Conservation (phyloP, 345 rosid species). For the Kernera saxatilis region DNA sequence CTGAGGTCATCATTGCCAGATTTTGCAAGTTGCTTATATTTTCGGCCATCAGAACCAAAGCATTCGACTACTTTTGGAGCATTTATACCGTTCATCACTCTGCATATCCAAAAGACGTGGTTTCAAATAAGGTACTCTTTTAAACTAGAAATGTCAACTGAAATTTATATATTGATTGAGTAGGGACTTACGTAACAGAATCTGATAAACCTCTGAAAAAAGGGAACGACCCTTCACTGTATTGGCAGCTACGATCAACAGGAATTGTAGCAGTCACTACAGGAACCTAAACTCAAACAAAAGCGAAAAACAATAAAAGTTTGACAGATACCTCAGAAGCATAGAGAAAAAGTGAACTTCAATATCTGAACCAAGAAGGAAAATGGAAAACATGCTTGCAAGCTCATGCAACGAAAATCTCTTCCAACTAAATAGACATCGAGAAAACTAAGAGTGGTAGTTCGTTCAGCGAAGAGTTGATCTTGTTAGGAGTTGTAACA, state of each 20-base stretch:
- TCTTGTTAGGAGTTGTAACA: constrained; percentile 1
- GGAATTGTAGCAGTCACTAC: constrained; percentile 84
- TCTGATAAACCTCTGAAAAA: constrained; percentile 77
- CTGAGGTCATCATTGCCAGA: constrained; percentile 97
- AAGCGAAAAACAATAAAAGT: constrained; percentile 13
- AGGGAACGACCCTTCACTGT: constrained; percentile 81
- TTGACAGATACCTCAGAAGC: background rate
- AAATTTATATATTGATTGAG: constrained; percentile 6
- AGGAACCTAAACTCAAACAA: constrained; percentile 61
- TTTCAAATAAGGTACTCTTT: constrained; percentile 14
- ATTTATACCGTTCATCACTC: constrained; percentile 94
- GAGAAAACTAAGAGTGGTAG: background rate
- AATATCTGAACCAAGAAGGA: constrained; percentile 6
- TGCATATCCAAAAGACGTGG: constrained; percentile 34
- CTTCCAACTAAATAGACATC: background rate
- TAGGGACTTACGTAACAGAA: constrained; percentile 51
- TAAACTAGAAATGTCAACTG: background rate
- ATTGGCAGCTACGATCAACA: constrained; percentile 71
- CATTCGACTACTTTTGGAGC: constrained; percentile 97
- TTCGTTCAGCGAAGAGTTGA: background rate
- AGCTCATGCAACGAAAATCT: background rate
- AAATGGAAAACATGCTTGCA: constrained; percentile 1
- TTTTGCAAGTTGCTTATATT: constrained; percentile 90
- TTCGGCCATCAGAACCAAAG: constrained; percentile 84
- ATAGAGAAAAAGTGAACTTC: background rate